A percentile compares a stretch with the other conserved stretches of the same genome.
These are phyloP conservation scores for Xylariomycetidae sp. DNA, from an alignment of 2,329 filamentous ascomycete genomes.

Conservation along the genomic window DNA sequence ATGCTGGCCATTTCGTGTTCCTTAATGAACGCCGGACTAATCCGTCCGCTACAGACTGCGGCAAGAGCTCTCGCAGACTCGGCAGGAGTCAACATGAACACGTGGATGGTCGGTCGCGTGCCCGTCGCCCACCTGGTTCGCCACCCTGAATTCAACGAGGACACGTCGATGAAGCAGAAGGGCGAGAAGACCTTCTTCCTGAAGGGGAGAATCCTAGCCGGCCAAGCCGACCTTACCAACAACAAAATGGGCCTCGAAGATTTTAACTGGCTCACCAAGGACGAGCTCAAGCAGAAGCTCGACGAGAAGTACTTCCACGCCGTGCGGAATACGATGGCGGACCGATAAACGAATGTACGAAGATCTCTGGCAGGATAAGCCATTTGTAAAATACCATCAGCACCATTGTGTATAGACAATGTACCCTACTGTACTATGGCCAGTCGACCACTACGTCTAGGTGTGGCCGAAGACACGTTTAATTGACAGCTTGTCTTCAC, in stretches of 20 bases:
- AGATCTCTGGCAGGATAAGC: slow-evolving; percentile 5
- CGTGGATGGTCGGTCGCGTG: slow-evolving; percentile 88
- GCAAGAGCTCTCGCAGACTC: slow-evolving; percentile 70
- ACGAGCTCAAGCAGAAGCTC: slow-evolving; percentile 71
- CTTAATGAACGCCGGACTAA: slow-evolving; percentile 13
- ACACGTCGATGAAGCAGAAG: slow-evolving; percentile 36
- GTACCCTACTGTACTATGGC: slow-evolving; percentile 20
- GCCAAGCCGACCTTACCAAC: slow-evolving; percentile 73
- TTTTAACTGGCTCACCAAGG: slow-evolving; percentile 88
- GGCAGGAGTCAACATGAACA: slow-evolving; percentile 95
- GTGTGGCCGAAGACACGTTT: too few species aligned
- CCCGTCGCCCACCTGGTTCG: slow-evolving; percentile 75
- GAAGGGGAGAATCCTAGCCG: slow-evolving; percentile 93
- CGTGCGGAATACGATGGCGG: slow-evolving; percentile 77
- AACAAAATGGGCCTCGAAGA: slow-evolving; percentile 71
- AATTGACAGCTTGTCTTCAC: too few species aligned
- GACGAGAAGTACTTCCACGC: slow-evolving; percentile 63
- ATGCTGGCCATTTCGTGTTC: too few species aligned
- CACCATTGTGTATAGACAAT: slow-evolving; percentile 19
- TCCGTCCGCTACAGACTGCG: slow-evolving; percentile 59
- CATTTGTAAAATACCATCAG: slow-evolving; percentile 11
- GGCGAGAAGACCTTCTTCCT: slow-evolving; percentile 92
- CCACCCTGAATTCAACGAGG: slow-evolving; percentile 40
- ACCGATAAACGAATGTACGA: slow-evolving; percentile 47
- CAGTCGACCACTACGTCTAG: too few species aligned